Base-by-base conservation (phyloP, 805 yeast genomes). In the Kodamaea leandrae region DNA sequence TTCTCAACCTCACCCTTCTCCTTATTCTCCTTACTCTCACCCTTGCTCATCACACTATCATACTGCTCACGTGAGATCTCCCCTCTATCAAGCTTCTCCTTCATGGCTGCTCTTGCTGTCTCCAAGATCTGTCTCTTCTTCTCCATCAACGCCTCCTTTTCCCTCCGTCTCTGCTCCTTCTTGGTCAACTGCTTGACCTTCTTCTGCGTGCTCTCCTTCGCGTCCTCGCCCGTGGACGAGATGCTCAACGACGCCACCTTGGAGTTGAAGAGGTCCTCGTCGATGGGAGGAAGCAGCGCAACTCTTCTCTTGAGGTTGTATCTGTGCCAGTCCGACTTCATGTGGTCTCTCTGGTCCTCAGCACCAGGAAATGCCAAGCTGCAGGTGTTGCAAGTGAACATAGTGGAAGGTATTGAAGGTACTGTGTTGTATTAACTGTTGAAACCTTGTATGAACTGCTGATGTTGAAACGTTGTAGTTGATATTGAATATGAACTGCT, bases 131-230 rank as follows among this genome's bases (percentile, higher is more conserved):
- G 66, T 39, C 65, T 64, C 55, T 72, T 76, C 57, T 74, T 74
- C 45, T 69, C 77, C 14, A 66, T 55, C 21, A 77, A 54, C 3
- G 66, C 77, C 48, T 75, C 80, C 49, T 70, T 74, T 33, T 75
- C 76, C 48, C 61, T 67, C 48, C 72, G 66, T 53, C 80, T 67
- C 41, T 62, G 63, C 42, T 76, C 81, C 44, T 73, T 76, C 61
- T 76, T 76, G 8, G 75, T 64, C n/a, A 62, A 27, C 37, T 60
- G 66, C 39, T 59, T 58, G 14, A 52, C 55, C 44, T 50, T 46
- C 34, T 63, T 64, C 13, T 24, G 15, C 2, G 26, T 29, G 25
- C 49, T 54, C 23, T 45, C 49, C 6, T 37, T 42, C 6, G 48
- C 48, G 10, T 42, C 52, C 20, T 49, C 53, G 3, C 47, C n/a